A percentile compares a stretch with the other conserved stretches of the same genome.
Conservation (phyloP, 2,329 filamentous ascomycete species). For the Helotiales sp. region DNA sequence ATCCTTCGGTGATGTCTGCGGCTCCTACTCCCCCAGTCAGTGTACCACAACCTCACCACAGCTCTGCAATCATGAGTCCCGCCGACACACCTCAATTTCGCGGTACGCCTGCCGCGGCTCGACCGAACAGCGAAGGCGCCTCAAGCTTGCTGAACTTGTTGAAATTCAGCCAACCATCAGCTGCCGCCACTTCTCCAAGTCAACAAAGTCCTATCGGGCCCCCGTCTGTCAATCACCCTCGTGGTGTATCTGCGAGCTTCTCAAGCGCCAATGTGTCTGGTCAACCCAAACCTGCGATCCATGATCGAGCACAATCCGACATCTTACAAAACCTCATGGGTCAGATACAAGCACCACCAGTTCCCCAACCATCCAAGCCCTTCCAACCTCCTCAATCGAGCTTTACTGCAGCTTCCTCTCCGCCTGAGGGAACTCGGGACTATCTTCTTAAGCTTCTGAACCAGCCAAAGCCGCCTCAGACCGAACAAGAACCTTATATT, state of each 20-base stretch:
- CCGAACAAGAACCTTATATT: constrained; percentile 39
- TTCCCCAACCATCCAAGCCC: constrained; percentile 26
- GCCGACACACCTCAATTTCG: constrained; percentile 44
- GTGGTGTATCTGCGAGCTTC: constrained; percentile 29
- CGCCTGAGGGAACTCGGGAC: constrained; percentile 73
- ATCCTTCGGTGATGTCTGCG: constrained; percentile 58
- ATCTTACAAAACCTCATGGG: constrained; percentile 36
- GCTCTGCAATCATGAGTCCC: constrained; percentile 59
- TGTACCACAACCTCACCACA: constrained; percentile 55
- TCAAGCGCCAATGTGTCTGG: constrained; percentile 22
- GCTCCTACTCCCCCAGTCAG: constrained; percentile 54
- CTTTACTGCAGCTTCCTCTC: constrained; percentile 50
- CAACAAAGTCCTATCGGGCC: constrained; percentile 32
- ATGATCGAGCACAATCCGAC: constrained; percentile 27
- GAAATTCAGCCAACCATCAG: constrained; percentile 56
- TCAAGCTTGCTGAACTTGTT: constrained; percentile 63
- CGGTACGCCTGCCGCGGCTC: constrained; percentile 35
- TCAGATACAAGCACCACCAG: constrained; percentile 27
- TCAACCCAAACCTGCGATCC: constrained; percentile 19
- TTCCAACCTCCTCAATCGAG: constrained; percentile 24
- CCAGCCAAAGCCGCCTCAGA: constrained; percentile 68
- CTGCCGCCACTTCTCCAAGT: constrained; percentile 27
- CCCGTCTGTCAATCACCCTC: constrained; percentile 29
- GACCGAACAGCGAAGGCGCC: constrained; percentile 47
- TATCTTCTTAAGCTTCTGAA: constrained; percentile 85